phyloP scores from a whole-genome alignment of 1,139 yeast genomes.

The Suzukiozyma palmioleophila region DNA sequence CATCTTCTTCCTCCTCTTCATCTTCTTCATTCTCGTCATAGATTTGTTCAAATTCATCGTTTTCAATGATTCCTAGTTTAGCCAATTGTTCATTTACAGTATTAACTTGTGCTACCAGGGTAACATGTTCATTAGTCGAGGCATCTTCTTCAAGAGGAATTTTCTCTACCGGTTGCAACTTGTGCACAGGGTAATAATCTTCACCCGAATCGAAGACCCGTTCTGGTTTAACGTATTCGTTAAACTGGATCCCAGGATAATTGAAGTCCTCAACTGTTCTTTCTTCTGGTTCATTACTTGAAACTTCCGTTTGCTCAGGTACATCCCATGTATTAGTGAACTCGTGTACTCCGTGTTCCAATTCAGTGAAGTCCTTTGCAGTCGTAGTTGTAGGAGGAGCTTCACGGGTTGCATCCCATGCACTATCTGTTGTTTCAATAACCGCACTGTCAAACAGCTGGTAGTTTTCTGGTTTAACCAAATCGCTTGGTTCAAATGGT shows the following conservation, averaged over 20 bases:
- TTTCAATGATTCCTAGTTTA: conserved; percentile 12
- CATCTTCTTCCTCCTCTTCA: conserved; percentile 9
- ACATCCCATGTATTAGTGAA: conserved; percentile 15
- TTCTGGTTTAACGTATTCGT: conserved; percentile 22
- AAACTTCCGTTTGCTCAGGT: not conserved
- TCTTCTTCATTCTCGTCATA: conserved; percentile 14
- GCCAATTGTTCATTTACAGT: conserved; percentile 11
- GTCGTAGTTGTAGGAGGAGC: conserved; percentile 26
- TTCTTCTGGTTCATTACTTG: conserved; percentile 3
- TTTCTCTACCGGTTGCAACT: conserved; percentile 12
- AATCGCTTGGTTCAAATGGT: conserved; percentile 15
- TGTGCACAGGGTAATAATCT: conserved; percentile 29
- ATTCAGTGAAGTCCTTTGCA: conserved; percentile 4
- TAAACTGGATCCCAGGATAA: conserved; percentile 9
- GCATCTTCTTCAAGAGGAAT: conserved; percentile 6
- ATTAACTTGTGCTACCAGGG: conserved; percentile 6
- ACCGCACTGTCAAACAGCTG: conserved; percentile 16
- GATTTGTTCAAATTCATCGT: conserved; percentile 11
- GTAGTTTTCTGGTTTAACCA: conserved; percentile 25
- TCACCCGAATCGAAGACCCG: conserved; percentile 25
- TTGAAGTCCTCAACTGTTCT: conserved; percentile 1
- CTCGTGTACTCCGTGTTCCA: conserved; percentile 9
- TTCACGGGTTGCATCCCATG: conserved; percentile 38
- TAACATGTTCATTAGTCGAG: not conserved
- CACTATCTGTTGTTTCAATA: conserved; percentile 22